These are phyloP conservation scores for Pythium volutum DNA, from an alignment of 352 stramenopile species.

Conservation along the genomic window DNA sequence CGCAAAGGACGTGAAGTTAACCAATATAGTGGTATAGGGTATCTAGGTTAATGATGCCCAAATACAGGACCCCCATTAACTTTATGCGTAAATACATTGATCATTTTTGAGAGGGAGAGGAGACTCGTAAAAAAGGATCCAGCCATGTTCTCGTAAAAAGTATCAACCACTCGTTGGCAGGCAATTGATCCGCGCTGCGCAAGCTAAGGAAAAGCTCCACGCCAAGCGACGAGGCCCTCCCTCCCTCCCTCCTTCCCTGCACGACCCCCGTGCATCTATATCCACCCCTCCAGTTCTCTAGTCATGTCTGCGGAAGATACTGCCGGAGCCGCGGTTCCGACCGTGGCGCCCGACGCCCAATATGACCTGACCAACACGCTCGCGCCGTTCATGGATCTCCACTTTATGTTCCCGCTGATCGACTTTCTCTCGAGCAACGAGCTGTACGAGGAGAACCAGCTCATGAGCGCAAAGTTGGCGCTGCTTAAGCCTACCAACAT, in stretches of 20 bases:
- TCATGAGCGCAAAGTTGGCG: constrained; percentile 88
- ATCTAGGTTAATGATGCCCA: not conserved
- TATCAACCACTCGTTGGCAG: constrained; percentile 28
- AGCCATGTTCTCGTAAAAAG: constrained; percentile 26
- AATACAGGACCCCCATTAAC: not conserved
- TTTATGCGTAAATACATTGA: constrained; percentile 26
- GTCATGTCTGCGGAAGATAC: constrained; percentile 40
- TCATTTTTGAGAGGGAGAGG: constrained; percentile 1
- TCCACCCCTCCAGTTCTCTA: not conserved
- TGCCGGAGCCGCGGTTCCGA: constrained; percentile 27
- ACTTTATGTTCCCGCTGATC: constrained; percentile 98
- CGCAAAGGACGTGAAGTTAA: constrained; percentile 8
- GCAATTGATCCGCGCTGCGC: constrained; percentile 23
- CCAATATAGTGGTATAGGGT: constrained; percentile 17
- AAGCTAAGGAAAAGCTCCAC: constrained; percentile 8
- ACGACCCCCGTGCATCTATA: not conserved
- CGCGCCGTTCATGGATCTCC: constrained; percentile 94
- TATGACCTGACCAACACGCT: constrained; percentile 95
- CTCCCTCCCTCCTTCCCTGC: not conserved
- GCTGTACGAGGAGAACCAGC: constrained; percentile 90
- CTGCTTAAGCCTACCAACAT: constrained; percentile 95
- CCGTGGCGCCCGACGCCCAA: constrained; percentile 57
- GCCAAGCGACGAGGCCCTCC: not conserved
- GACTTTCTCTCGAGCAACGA: constrained; percentile 92
- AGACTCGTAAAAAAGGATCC: constrained; percentile 19